Evolutionary conservation across 805 yeast genomes (phyloP).

Genomic region (Lipomyces lipofer): DNA sequence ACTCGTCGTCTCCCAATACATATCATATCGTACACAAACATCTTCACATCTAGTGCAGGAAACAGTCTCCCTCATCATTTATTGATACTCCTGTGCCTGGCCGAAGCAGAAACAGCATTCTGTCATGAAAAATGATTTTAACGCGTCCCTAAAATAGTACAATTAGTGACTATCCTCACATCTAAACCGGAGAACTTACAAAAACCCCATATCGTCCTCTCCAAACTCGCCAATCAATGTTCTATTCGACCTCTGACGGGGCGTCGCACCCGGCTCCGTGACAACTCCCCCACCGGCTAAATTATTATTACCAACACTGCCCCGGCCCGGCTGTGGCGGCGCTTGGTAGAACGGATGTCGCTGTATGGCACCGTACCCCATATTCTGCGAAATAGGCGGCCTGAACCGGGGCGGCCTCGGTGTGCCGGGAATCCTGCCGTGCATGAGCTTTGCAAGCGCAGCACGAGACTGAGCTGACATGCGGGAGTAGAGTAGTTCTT

Average conservation of each 20-base stretch:
- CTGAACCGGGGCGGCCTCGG: conserved; percentile 30
- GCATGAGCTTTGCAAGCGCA: conserved; percentile 28
- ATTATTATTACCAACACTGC: conserved; percentile 12
- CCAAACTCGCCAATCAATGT: conserved; percentile 12
- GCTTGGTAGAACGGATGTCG: conserved; percentile 30
- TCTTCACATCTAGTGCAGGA: not conserved
- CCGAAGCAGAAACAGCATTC: conserved; percentile 27
- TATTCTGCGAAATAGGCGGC: conserved; percentile 31
- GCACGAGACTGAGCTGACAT: conserved; percentile 31
- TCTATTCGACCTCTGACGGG: conserved; percentile 11
- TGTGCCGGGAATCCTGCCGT: conserved; percentile 20
- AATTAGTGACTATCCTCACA: too few species aligned
- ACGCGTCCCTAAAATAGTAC: too few species aligned
- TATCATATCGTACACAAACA: not conserved
- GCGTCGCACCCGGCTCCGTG: conserved; percentile 15
- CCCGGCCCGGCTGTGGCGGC: not conserved
- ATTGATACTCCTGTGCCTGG: not conserved
- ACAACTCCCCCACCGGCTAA: conserved; percentile 14
- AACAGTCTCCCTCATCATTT: not conserved
- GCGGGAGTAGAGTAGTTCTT: conserved; percentile 28
- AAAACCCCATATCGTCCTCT: conserved; percentile 25
- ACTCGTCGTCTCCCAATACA: too few species aligned
- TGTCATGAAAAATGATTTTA: conserved; percentile 18
- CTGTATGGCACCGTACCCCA: conserved; percentile 31
- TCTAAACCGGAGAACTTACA: too few species aligned